Evolutionary conservation across 2,329 filamentous ascomycete species (phyloP).

Genomic region (Penicillium sp.): DNA sequence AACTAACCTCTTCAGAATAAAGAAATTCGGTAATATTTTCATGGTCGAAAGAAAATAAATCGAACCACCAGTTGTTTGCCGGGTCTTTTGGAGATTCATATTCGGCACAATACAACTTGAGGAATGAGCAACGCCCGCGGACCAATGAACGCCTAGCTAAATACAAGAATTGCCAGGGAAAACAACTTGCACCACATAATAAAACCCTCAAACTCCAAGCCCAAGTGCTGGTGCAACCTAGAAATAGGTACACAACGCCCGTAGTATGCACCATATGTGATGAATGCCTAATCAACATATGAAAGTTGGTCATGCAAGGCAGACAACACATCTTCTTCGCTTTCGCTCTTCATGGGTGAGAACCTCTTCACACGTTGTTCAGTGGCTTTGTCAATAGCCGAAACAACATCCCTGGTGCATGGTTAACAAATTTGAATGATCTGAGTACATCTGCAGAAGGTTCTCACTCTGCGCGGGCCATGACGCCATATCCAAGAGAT

Average conservation of each 20-base stretch:
- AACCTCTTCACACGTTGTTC: background rate
- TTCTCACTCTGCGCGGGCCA: slow-evolving; percentile 65
- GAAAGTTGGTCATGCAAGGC: slow-evolving; percentile 5
- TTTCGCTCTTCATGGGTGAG: background rate
- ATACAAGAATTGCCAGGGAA: background rate
- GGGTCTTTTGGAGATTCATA: too few relatives aligned
- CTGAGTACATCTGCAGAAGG: background rate
- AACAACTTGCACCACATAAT: background rate
- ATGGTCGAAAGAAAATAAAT: background rate
- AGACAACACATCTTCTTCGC: background rate
- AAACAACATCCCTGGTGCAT: background rate
- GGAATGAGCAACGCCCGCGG: too few relatives aligned
- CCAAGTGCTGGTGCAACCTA: background rate
- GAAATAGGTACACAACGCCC: background rate
- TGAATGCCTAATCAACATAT: slow-evolving; percentile 1
- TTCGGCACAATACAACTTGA: too few relatives aligned
- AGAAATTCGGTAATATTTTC: background rate
- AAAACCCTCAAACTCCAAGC: background rate
- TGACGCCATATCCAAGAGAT: slow-evolving; percentile 72
- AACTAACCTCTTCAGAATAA: background rate
- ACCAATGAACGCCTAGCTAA: background rate
- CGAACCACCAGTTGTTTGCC: background rate
- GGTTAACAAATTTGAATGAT: background rate
- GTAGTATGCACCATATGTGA: background rate
- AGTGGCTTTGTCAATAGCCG: background rate